Conservation (phyloP, 495 filamentous ascomycete species). For the Beverwykella pulmonaria region DNA sequence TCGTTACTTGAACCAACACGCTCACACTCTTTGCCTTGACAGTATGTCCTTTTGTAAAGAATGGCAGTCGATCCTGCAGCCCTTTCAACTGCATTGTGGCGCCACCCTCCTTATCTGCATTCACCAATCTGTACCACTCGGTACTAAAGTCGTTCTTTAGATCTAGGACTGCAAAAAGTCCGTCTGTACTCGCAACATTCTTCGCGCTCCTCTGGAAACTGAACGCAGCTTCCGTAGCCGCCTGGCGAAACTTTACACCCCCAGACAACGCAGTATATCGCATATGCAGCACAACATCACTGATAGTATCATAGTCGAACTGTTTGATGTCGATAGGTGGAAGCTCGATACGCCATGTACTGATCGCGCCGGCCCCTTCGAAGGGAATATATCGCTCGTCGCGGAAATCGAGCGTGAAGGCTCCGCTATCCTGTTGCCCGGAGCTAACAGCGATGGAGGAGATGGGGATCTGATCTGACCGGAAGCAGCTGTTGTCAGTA, state of each 20-base stretch:
- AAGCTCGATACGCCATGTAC: conserved; percentile 28
- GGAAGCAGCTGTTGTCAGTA: not conserved
- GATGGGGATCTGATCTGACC: conserved; percentile 26
- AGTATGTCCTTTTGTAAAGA: not conserved
- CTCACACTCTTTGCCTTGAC: not conserved
- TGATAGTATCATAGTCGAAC: conserved; percentile 35
- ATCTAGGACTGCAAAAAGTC: not conserved
- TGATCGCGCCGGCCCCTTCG: conserved; percentile 41
- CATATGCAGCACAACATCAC: conserved; percentile 27
- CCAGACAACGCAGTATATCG: conserved; percentile 9
- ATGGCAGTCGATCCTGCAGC: not conserved
- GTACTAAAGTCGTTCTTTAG: not conserved
- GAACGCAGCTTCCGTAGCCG: too few species aligned
- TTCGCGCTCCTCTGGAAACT: not conserved
- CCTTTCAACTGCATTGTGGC: not conserved
- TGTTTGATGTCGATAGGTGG: conserved; percentile 1
- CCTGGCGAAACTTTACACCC: not conserved
- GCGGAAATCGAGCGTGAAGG: conserved; percentile 41
- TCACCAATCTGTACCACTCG: not conserved
- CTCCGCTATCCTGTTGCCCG: conserved; percentile 40
- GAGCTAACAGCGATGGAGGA: conserved; percentile 39
- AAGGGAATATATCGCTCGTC: conserved; percentile 43
- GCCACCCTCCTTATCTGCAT: not conserved
- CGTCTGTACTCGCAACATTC: not conserved
- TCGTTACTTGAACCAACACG: too few species aligned